Conservation (phyloP, 768 basidiomycete genomes). For the Lepiota venenata region DNA sequence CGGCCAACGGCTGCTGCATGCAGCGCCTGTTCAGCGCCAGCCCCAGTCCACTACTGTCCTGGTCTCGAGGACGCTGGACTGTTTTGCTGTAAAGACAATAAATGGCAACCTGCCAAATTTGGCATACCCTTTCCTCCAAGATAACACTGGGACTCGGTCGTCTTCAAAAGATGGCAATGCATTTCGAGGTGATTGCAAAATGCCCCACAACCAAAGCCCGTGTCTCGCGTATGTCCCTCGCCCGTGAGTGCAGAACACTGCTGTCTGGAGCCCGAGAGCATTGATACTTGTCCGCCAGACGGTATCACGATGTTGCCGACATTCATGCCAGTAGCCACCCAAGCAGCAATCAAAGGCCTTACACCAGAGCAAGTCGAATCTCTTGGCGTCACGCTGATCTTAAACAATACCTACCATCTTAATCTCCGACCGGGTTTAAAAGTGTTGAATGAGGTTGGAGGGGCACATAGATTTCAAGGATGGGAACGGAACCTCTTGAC, state of each 20-base stretch:
- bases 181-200: constrained; percentile 79
- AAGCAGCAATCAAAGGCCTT: constrained; percentile 90
- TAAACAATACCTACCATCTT: constrained; percentile 91
- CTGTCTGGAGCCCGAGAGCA: neutral
- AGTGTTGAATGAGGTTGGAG: constrained; percentile 70
- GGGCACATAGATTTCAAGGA: constrained; percentile 88
- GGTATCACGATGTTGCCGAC: constrained; percentile 82
- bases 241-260: constrained; percentile 48
- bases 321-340: constrained; percentile 94
- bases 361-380: constrained; percentile 82
- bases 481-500: constrained; percentile 87
- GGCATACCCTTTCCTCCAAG: neutral
- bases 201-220: constrained; percentile 81
- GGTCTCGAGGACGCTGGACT: no score
- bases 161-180: constrained; percentile 43
- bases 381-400: constrained; percentile 76
- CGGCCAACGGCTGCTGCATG: no score
- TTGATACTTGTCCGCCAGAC: constrained; percentile 38
- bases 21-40: no score
- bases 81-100: neutral
- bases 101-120: constrained; percentile 8
- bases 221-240: constrained; percentile 80
- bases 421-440: constrained; percentile 81
- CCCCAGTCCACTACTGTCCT: no score
- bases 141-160: constrained; percentile 16